A percentile compares a stretch with the other conserved stretches of the same genome.
Conservation (phyloP, 805 yeast genomes). For the Nakazawaea ishiwadae region DNA sequence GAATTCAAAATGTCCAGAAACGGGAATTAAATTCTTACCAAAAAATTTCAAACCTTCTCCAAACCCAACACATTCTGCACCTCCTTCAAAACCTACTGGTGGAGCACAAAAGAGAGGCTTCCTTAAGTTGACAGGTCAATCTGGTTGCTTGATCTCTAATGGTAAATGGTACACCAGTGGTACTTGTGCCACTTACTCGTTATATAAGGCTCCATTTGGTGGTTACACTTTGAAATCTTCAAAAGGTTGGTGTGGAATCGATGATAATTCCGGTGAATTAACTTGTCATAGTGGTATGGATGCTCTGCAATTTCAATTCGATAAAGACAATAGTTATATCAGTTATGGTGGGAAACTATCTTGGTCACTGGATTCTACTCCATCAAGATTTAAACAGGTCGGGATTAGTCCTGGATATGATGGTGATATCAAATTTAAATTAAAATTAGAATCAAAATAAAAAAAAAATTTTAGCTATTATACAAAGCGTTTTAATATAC, state of each 20-base stretch:
- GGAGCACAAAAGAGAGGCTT: conserved; percentile 37
- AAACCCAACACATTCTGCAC: conserved; percentile 23
- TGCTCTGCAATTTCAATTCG: conserved; percentile 56
- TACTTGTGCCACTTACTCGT: conserved; percentile 74
- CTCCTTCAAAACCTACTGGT: conserved; percentile 28
- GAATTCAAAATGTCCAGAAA: conserved; percentile 59
- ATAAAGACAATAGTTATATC: conserved; percentile 37
- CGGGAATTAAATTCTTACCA: conserved; percentile 70
- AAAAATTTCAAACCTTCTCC: conserved; percentile 37
- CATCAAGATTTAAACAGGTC: conserved; percentile 43
- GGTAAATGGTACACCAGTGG: conserved; percentile 85
- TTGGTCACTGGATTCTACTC: conserved; percentile 53
- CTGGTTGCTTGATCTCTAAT: conserved; percentile 78
- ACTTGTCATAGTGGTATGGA: conserved; percentile 25
- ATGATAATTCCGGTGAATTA: conserved; percentile 22
- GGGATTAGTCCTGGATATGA: conserved; percentile 40
- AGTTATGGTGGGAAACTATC: conserved; percentile 56
- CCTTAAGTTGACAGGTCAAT: conserved; percentile 43
- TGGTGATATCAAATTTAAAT: conserved; percentile 22
- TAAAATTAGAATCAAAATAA: conserved; percentile 6
- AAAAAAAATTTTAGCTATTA: too few relatives aligned
- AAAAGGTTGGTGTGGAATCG: conserved; percentile 68
- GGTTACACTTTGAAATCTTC: conserved; percentile 68
- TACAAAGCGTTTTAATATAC: too few relatives aligned
- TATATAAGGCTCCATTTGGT: conserved; percentile 59